Percentiles rank a stretch among this genome's conserved stretches.
phyloP scores from a whole-genome alignment of 768 basidiomycete genomes.

The Boletus sp. region DNA sequence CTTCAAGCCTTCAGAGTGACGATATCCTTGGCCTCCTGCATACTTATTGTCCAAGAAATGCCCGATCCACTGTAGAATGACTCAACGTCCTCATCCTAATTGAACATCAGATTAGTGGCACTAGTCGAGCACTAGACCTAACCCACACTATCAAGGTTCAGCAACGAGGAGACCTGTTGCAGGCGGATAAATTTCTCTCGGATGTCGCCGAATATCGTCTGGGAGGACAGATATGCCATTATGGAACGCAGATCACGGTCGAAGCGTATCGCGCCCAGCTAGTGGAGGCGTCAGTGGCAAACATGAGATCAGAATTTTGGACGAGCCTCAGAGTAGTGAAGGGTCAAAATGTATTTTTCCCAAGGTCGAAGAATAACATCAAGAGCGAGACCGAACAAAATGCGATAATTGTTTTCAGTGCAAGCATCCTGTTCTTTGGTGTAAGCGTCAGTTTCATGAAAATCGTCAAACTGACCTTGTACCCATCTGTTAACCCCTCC shows the following conservation, averaged over 20 bases:
- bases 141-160: conserved; percentile 79
- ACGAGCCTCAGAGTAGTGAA: conserved; percentile 86
- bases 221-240: conserved; percentile 78
- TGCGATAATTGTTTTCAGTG: conserved; percentile 84
- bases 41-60: conserved; percentile 81
- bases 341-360: conserved; percentile 82
- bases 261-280: conserved; percentile 96
- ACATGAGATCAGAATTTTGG: neutral
- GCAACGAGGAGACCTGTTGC: conserved; percentile 88
- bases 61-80: conserved; percentile 94
- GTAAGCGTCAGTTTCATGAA: conserved; percentile 1
- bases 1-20: conserved; percentile 52
- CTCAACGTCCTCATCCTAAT: conserved; percentile 89
- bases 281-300: conserved; percentile 5
- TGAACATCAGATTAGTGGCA: conserved; percentile 3
- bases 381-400: conserved; percentile 81
- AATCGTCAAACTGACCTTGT: conserved; percentile 56
- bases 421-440: conserved; percentile 62
- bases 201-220: conserved; percentile 86
- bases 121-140: neutral
- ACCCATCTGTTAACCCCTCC: conserved; percentile 84
- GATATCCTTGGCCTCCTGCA: conserved; percentile 73
- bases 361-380: conserved; percentile 91
- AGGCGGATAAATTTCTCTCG: conserved; percentile 89
- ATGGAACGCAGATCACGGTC: conserved; percentile 89